Conservation (phyloP, 2,329 filamentous ascomycete species). For the Arthrobotrys conoides region DNA sequence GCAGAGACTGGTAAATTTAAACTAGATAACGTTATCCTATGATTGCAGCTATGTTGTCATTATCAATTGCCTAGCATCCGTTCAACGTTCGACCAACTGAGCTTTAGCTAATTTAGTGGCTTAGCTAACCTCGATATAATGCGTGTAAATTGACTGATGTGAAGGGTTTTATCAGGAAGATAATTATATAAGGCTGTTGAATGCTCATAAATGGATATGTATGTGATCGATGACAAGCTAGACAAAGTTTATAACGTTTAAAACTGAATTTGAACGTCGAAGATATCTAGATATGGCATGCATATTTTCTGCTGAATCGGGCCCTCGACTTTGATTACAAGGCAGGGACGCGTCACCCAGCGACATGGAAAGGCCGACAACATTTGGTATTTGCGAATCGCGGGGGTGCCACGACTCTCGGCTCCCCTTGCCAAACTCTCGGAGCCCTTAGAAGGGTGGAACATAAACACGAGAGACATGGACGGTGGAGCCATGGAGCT, state of each 20-base stretch:
- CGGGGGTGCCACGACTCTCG: constrained; percentile 31
- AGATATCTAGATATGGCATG: too few species aligned
- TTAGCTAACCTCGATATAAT: too few species aligned
- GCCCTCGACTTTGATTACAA: background rate
- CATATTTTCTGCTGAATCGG: background rate
- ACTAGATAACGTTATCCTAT: background rate
- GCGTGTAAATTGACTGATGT: too few species aligned
- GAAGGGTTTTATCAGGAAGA: too few species aligned
- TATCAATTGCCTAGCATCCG: too few species aligned
- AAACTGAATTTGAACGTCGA: background rate
- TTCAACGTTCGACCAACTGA: too few species aligned
- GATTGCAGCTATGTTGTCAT: background rate
- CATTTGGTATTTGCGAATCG: background rate
- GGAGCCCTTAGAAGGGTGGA: constrained; percentile 3
- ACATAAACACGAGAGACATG: background rate
- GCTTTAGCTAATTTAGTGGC: too few species aligned
- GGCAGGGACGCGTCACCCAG: constrained; percentile 21
- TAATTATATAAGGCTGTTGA: too few species aligned
- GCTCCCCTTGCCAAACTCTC: constrained; percentile 28
- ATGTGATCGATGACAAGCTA: too few species aligned
- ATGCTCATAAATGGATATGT: too few species aligned
- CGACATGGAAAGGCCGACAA: constrained; percentile 1
- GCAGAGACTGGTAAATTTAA: background rate
- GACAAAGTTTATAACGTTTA: too few species aligned
- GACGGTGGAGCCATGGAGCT: constrained; percentile 8